Evolutionary conservation across 331 rosid species (phyloP).

Genomic region (Quercus lobata): DNA sequence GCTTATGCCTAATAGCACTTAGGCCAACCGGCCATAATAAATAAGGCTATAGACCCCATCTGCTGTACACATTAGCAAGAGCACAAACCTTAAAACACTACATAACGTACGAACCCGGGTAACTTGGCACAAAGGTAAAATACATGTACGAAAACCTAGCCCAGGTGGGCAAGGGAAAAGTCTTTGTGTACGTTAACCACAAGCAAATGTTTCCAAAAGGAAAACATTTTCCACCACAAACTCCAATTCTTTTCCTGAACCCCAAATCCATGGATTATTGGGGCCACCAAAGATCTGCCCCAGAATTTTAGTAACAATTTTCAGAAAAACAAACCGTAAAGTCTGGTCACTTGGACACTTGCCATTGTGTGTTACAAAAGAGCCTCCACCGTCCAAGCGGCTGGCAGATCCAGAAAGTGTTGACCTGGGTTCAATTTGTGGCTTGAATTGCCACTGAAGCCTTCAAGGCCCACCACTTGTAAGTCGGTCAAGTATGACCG

Average conservation of each 20-base stretch:
- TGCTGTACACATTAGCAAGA: background rate
- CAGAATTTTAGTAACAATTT: background rate
- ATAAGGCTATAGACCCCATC: background rate
- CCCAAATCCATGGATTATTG: background rate
- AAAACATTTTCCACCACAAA: slow-evolving; percentile 11
- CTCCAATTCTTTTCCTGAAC: background rate
- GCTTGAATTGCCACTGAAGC: no score
- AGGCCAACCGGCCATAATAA: background rate
- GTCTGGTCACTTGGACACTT: no score
- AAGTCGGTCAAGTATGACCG: no score
- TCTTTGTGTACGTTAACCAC: slow-evolving; percentile 12
- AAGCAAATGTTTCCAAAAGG: slow-evolving; percentile 29
- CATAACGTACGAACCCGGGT: no score
- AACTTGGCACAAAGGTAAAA: background rate
- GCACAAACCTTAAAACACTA: background rate
- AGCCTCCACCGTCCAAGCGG: no score
- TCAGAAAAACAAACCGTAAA: no score
- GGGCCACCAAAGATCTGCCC: slow-evolving; percentile 14
- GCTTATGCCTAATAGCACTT: background rate
- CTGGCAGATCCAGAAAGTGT: no score
- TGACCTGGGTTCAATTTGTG: no score
- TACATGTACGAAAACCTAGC: background rate
- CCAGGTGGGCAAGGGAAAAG: background rate
- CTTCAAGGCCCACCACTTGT: no score
- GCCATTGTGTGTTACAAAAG: no score